Evolutionary conservation across 192 early-diverging fungal genomes (phyloP), one percentile per base, ranked within the genome.

Genomic region (Fimicolochytrium jonesii): DNA sequence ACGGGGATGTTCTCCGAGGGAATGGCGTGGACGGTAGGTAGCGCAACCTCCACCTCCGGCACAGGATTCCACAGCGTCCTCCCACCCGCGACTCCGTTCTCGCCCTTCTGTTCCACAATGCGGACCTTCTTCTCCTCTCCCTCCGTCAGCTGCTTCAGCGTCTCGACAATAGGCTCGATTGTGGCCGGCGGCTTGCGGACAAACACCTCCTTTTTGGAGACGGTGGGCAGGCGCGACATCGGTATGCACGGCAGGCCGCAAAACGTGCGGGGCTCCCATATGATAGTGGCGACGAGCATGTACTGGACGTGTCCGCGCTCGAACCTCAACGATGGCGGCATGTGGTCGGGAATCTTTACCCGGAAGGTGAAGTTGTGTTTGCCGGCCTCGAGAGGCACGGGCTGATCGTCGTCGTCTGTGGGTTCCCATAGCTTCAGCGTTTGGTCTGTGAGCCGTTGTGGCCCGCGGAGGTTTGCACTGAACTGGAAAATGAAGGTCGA

Each of bases 271-370:
- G 43, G 4, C 54, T 66, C 55, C 53, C 53, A 66, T 5, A 57
- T 31, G 31, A 66, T 33, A 5, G 54, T 29, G 11, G 64, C 64
- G 20, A 66, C 64, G 20, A 66, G 64, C 54, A 66, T 56, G 53
- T 66, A 66, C 31, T 66, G 64, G 6, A 66, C 55, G n/a, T 66
- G 64, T 7, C 53, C 55, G 31, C 46, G 54, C 32, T n/a, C 17
- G 53, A 23, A 66, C 17, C 31, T 23, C 45, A 66, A 15, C 30
- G 64, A 66, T 10, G 64, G 54, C 18, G 64, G 64, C 64, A 66
- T 66, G 31, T 47, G 45, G 44, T 17, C 30, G 3, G 64, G 64
- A 1, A 66, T 17, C 15, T 48, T 43, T 17, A 66, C 44, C 0
- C 43, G 44, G 32, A 66, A 66, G 41, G 32, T 41, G 32, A 66